Base-by-base conservation (phyloP, 2,329 filamentous ascomycete genomes). In the Aspergillus sp. region DNA sequence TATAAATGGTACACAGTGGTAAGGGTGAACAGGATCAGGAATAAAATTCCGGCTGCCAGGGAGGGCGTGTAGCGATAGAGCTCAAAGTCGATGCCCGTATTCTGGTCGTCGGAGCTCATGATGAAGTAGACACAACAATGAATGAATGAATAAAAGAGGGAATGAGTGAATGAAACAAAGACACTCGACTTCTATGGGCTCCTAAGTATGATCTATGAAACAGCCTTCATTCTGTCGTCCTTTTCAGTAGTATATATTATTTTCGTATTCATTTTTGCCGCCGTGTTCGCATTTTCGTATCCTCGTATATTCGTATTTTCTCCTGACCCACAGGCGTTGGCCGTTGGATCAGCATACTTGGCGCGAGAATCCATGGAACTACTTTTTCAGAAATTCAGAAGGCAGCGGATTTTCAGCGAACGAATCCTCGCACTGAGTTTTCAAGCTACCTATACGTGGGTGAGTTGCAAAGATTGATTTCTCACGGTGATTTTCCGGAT, bases 21-120 rank as follows among this genome's bases (percentile, higher is more conserved):
- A 14, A 53, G 7, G n/a, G 20, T 20, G 31, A 53, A 53, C n/a
- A 53, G 32, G 32, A 53, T 18, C 9, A 53, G 51, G 51, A 53
- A 53, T 39, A 53, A 20, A 12, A 53, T 39, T 16, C 24, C 51
- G 6, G 31, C 26, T 18, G 51, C 51, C 20, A 32, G 51, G 18
- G 51, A 53, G 51, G 51, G 51, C 3, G 32, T 39, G 20, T 53
- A 53, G 18, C 51, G 51, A 16, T 53, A 53, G 20, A 53, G 51
- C 32, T 39, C 6, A 32, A 53, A 53, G 51, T n/a, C 16, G 6
- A 42, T 42, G 36, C 14, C 36, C 36, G 36, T 42, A n/a, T 16
- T 6, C 36, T 42, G 36, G 36, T n/a, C 36, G 14, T 42, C 14
- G 36, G 36, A 42, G 36, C 36, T 42, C 36, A 42, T 42, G 4